A percentile compares a stretch with the other conserved stretches of the same genome.
Conservation (phyloP, 305 asterid genomes). For the Solanum aculeatissimum region DNA sequence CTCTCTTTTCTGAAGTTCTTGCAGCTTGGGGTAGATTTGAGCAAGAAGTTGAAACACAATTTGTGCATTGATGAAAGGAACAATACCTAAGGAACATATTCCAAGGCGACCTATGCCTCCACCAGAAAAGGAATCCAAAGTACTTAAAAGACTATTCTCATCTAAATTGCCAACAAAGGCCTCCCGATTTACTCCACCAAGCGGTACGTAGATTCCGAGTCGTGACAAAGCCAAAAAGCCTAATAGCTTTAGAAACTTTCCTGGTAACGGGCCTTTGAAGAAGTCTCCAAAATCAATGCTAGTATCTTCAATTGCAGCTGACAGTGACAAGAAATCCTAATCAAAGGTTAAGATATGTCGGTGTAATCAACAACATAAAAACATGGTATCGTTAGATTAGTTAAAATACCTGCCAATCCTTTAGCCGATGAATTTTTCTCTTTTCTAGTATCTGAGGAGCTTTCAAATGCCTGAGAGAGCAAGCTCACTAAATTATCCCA, state of each 20-base stretch:
- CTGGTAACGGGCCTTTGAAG: slow-evolving; percentile 95
- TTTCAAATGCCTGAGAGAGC: slow-evolving; percentile 42
- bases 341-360: slow-evolving; percentile 35
- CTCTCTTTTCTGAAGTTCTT: slow-evolving; percentile 90
- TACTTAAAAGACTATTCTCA: slow-evolving; percentile 79
- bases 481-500: slow-evolving; percentile 34
- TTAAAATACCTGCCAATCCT: slow-evolving; percentile 77
- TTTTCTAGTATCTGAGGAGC: slow-evolving; percentile 63
- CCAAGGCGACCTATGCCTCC: slow-evolving; percentile 99
- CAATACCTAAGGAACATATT: slow-evolving; percentile 89
- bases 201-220: slow-evolving; percentile 87
- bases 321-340: slow-evolving; percentile 44
- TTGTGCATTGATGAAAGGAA: slow-evolving; percentile 95
- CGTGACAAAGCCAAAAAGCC: slow-evolving; percentile 85
- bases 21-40: slow-evolving; percentile 87
- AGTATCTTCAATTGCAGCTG: slow-evolving; percentile 98
- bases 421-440: slow-evolving; percentile 56
- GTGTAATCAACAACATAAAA: slow-evolving; percentile 4
- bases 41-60: slow-evolving; percentile 95
- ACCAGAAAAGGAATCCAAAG: slow-evolving; percentile 93
- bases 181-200: slow-evolving; percentile 89
- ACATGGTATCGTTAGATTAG: neutral
- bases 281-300: slow-evolving; percentile 90
- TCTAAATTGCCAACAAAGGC: slow-evolving; percentile 90
- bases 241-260: slow-evolving; percentile 87